A percentile compares a stretch with the other conserved stretches of the same genome.
Evolutionary conservation across 1,284 basidiomycete species (phyloP).

Genomic region (Trichosporon sp.): DNA sequence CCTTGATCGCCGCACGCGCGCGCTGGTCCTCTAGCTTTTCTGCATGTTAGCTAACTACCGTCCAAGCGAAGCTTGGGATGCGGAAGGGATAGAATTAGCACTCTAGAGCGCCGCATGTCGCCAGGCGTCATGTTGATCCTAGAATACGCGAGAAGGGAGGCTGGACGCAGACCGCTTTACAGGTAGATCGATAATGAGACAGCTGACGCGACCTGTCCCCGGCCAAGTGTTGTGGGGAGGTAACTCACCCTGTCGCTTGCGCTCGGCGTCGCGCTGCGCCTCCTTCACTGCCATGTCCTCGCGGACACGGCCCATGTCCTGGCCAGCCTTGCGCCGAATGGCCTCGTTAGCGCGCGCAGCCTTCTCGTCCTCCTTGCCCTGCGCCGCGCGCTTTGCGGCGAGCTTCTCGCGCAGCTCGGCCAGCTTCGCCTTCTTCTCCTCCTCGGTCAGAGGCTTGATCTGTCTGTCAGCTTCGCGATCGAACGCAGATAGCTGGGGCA

Average conservation of each 20-base stretch:
- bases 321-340: conserved; percentile 78
- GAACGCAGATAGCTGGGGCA: too few species aligned
- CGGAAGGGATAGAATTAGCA: too few species aligned
- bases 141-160: too few species aligned
- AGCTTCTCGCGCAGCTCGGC: conserved; percentile 77
- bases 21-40: conserved; percentile 84
- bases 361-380: conserved; percentile 70
- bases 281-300: conserved; percentile 80
- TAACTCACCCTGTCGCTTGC: conserved; percentile 69
- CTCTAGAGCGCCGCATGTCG: too few species aligned
- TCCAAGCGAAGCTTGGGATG: background rate
- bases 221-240: too few species aligned
- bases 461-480: conserved; percentile 25
- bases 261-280: conserved; percentile 73
- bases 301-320: conserved; percentile 72
- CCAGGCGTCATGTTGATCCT: too few species aligned
- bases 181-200: too few species aligned
- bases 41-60: conserved; percentile 44
- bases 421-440: conserved; percentile 83
- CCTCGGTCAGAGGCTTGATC: conserved; percentile 79
- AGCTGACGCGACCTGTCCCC: too few species aligned
- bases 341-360: conserved; percentile 75
- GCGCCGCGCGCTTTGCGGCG: conserved; percentile 68
- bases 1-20: conserved; percentile 80
- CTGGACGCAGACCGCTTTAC: too few species aligned